Conservation (phyloP, 164 flowering plant genomes). For the Aristolochia californica region DNA sequence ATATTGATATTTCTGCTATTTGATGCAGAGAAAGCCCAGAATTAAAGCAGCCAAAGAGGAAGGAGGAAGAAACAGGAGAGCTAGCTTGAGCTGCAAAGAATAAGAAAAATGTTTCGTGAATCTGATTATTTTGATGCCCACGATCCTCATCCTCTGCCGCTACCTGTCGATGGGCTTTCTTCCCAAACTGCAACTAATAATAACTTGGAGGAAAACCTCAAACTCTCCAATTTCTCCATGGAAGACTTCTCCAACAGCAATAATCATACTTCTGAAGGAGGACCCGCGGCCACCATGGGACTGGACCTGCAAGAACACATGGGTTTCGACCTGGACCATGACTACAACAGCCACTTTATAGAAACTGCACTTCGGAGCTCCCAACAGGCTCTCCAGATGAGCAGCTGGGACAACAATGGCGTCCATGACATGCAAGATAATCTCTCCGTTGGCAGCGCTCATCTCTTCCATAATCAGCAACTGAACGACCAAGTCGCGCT, state of each 20-base stretch:
- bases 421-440: conserved; percentile 17
- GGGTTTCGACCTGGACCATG: conserved; percentile 13
- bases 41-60: neutral
- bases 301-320: conserved; percentile 22
- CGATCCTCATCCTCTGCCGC: neutral
- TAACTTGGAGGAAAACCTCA: conserved; percentile 20
- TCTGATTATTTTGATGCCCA: conserved; percentile 3
- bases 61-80: neutral
- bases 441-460: neutral
- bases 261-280: conserved; percentile 1
- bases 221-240: conserved; percentile 15
- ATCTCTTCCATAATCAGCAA: conserved; percentile 4
- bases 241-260: conserved; percentile 23
- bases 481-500: conserved; percentile 6
- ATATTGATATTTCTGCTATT: no score
- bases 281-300: conserved; percentile 12
- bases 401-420: neutral
- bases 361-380: conserved; percentile 15
- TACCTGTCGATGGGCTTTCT: conserved; percentile 4
- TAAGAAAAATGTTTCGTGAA: conserved; percentile 9
- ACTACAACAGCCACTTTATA: conserved; percentile 18
- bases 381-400: conserved; percentile 21
- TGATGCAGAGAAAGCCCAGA: conserved; percentile 6
- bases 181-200: conserved; percentile 9
- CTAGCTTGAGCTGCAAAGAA: no score